A percentile compares a stretch with the other conserved stretches of the same genome.
These are phyloP conservation scores for Diplocarpon mali DNA, from an alignment of 2,329 filamentous ascomycete genomes.

Conservation along the genomic window DNA sequence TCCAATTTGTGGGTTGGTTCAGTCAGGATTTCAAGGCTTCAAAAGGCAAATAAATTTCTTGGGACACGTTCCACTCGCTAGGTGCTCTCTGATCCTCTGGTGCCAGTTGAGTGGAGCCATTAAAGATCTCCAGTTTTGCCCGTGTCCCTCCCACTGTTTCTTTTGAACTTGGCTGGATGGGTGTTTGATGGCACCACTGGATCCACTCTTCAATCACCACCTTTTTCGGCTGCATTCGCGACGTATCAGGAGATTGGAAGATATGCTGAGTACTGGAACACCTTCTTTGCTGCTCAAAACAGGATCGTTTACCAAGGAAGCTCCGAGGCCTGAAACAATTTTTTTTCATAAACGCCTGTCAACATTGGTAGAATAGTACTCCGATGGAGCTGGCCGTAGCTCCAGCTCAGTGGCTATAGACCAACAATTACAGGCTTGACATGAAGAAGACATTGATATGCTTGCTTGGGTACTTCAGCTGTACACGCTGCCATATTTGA, in stretches of 20 bases:
- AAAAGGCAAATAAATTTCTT: no score
- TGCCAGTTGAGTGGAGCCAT: conserved; percentile 4
- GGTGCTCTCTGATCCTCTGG: conserved; percentile 3
- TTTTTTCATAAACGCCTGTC: not conserved
- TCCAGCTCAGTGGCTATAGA: conserved; percentile 1
- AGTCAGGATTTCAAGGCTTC: no score
- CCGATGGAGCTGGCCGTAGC: conserved; percentile 4
- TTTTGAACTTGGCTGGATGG: not conserved
- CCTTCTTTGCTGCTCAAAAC: conserved; percentile 1
- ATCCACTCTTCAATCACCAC: not conserved
- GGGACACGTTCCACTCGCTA: conserved; percentile 1
- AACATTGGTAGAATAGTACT: not conserved
- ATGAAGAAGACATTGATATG: no score
- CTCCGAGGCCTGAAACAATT: not conserved
- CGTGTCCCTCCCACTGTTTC: no score
- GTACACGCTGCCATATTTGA: conserved; percentile 8
- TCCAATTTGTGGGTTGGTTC: not conserved
- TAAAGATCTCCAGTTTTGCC: conserved; percentile 3
- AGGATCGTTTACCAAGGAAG: conserved; percentile 1
- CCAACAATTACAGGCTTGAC: conserved; percentile 5
- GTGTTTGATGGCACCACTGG: conserved; percentile 1
- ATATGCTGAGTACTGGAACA: conserved; percentile 4
- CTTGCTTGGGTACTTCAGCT: not conserved
- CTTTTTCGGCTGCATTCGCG: conserved; percentile 1
- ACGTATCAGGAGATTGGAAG: conserved; percentile 1